Percentiles rank a stretch among this genome's conserved stretches.
Evolutionary conservation across 2,329 filamentous ascomycete species (phyloP).

Genomic region (Ceratocystis variospora): DNA sequence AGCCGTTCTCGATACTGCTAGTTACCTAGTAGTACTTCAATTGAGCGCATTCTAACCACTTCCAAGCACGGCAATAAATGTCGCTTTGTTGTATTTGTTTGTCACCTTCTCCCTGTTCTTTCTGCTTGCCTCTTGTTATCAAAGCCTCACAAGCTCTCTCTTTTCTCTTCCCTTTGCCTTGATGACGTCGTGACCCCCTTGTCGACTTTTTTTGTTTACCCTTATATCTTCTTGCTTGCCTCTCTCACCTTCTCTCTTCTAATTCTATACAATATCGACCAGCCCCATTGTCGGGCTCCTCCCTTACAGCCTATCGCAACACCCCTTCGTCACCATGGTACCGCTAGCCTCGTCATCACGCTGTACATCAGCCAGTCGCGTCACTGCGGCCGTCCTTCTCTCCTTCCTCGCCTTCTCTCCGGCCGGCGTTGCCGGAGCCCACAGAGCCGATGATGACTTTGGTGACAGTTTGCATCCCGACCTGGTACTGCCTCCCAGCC

Average conservation of each 20-base stretch:
- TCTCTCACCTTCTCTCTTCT: neutral
- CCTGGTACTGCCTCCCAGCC: slow-evolving; percentile 31
- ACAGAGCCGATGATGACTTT: slow-evolving; percentile 10
- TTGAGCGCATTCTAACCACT: neutral
- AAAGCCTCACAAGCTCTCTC: neutral
- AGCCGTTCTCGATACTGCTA: neutral
- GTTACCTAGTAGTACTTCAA: neutral
- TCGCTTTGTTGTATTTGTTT: neutral
- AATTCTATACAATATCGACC: neutral
- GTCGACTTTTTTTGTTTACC: neutral
- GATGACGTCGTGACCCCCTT: slow-evolving; percentile 12
- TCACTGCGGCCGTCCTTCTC: slow-evolving; percentile 49
- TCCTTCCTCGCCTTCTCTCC: slow-evolving; percentile 51
- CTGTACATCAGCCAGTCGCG: slow-evolving; percentile 46
- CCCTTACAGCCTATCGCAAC: neutral
- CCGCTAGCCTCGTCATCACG: neutral
- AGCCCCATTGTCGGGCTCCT: neutral
- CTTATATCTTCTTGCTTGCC: no score
- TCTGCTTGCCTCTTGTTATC: neutral
- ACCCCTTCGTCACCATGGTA: neutral
- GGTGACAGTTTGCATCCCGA: slow-evolving; percentile 31
- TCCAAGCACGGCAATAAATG: neutral
- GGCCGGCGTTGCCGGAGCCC: slow-evolving; percentile 26
- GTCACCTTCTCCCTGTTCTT: neutral
- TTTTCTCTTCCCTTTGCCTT: neutral